Base-by-base conservation (phyloP, 345 rosid genomes). In the Erucastrum elatum region DNA sequence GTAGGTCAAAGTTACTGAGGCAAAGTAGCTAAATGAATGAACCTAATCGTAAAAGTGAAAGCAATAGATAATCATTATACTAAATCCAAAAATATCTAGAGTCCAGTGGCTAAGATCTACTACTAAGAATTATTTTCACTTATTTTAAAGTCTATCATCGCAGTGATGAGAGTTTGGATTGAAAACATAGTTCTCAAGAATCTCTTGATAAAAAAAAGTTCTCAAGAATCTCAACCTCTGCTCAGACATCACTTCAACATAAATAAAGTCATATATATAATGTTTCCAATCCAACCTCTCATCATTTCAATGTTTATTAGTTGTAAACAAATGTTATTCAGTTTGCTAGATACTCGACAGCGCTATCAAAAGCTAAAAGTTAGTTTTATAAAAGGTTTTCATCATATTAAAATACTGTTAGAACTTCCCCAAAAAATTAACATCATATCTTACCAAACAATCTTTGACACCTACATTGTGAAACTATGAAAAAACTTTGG, bases 361-460 rank as follows among this genome's bases (percentile, higher is more conserved):
- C 3, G 66, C 37, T 8, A 71, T 64, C 71, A 29, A 29, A 33
- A 51, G 58, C 58, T 6, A 4, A 13, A 46, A 63, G 4, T 4
- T 41, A 72, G 2, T 41, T 33, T 59, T 60, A 8, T 35, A 35
- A 30, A 59, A 46, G 6, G 25, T 31, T n/a, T 56, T 66, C 58
- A 37, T 80, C 71, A 21, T 68, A 63, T 61, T 49, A 29, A 26
- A 68, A 63, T 2, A 10, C 12, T 68, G 26, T 27, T 61, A 51
- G 60, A 71, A 70, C 16, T 37, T 39, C 37, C 33, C 31, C 4
- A 74, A 5, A n/a, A 41, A 68, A 63, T 64, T 56, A 75, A 75
- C 67, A 64, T 75, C 79, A 55, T 31, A 80, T 63, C 72, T 21
- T 37, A 74, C 75, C 71, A 80, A 63, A 74, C 66, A 63, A 74